These are phyloP conservation scores for Phytophthora tentaculata DNA, from an alignment of 352 stramenopile genomes.

Conservation along the genomic window DNA sequence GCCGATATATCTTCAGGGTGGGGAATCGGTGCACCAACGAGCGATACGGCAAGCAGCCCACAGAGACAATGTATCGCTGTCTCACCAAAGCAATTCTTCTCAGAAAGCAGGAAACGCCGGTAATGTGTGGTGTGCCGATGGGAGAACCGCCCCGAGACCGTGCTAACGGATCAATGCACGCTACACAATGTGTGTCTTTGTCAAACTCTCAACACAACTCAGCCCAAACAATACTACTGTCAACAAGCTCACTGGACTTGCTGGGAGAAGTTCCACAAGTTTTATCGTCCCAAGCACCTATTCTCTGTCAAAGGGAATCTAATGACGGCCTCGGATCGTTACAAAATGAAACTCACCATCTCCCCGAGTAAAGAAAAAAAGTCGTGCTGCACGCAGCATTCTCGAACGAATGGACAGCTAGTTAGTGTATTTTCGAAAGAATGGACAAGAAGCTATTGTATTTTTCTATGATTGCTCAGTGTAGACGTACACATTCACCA, in stretches of 20 bases:
- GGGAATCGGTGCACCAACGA: neutral
- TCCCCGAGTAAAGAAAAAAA: neutral
- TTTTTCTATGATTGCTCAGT: neutral
- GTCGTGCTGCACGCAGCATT: neutral
- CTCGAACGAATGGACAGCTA: no score
- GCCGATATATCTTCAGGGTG: no score
- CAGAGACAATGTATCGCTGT: slow-evolving; percentile 4
- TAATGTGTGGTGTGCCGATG: slow-evolving; percentile 2
- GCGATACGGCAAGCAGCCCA: neutral
- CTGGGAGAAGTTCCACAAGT: slow-evolving; percentile 15
- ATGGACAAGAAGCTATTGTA: neutral
- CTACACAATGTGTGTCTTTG: slow-evolving; percentile 9
- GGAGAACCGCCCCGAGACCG: neutral
- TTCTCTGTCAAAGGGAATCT: slow-evolving; percentile 5
- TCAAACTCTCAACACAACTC: neutral
- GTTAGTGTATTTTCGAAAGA: no score
- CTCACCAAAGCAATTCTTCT: slow-evolving; percentile 18
- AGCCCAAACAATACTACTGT: slow-evolving; percentile 6
- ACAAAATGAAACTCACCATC: neutral
- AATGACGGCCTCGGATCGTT: neutral
- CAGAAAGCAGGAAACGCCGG: neutral
- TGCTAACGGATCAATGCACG: slow-evolving; percentile 7
- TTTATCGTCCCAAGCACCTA: slow-evolving; percentile 4
- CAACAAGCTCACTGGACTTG: slow-evolving; percentile 3
- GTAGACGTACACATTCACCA: neutral